Percentiles rank a stretch among this genome's conserved stretches.
Evolutionary conservation across 768 basidiomycete species (phyloP).

Genomic region (Boletus tomentosulus): DNA sequence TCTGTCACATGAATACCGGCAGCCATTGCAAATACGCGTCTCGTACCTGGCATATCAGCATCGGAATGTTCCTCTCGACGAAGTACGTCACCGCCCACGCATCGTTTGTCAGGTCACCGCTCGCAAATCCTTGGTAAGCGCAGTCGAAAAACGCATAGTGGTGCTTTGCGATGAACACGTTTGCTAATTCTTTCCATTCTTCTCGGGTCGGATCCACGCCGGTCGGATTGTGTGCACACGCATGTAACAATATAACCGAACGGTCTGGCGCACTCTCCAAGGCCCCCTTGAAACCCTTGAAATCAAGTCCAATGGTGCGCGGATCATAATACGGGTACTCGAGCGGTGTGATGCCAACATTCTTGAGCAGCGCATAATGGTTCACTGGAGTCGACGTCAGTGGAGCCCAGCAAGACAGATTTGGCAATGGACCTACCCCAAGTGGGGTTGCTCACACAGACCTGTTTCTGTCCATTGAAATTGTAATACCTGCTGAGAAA

Average conservation of each 20-base stretch:
- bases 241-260: conserved; percentile 88
- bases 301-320: conserved; percentile 83
- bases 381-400: conserved; percentile 47
- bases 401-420: background rate
- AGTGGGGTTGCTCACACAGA: conserved; percentile 90
- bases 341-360: conserved; percentile 82
- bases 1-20: conserved; percentile 44
- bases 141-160: conserved; percentile 94
- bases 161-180: conserved; percentile 62
- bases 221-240: conserved; percentile 96
- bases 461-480: conserved; percentile 57
- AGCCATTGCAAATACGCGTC: background rate
- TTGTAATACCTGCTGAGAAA: conserved; percentile 82
- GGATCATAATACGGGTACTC: conserved; percentile 95
- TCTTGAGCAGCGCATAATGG: conserved; percentile 87
- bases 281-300: conserved; percentile 56
- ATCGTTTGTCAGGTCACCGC: conserved; percentile 86
- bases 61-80: conserved; percentile 63
- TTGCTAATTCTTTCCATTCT: conserved; percentile 79
- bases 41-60: conserved; percentile 82
- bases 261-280: conserved; percentile 63
- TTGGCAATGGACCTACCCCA: conserved; percentile 63
- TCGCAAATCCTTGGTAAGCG: conserved; percentile 97
- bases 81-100: conserved; percentile 91
- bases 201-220: conserved; percentile 89